Conservation (phyloP, 306 rosid species). For the Lathyrus tuberosus region DNA sequence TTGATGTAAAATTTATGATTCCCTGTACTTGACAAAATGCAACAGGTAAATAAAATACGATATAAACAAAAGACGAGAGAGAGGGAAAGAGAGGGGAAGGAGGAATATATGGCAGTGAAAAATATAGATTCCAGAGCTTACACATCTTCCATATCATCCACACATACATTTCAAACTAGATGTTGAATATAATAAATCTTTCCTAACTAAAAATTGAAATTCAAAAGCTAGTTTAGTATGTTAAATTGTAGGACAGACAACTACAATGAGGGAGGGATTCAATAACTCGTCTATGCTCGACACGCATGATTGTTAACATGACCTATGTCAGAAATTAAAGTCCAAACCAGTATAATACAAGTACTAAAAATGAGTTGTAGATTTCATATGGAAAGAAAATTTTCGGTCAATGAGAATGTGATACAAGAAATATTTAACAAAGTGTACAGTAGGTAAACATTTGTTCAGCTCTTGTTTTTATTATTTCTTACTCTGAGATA, state of each 20-base stretch:
- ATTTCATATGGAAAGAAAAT: not conserved
- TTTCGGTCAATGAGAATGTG: not conserved
- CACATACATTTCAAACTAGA: not conserved
- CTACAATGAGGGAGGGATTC: slow-evolving; percentile 5
- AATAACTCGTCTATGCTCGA: not conserved
- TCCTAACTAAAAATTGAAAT: not conserved
- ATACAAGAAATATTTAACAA: slow-evolving; percentile 4
- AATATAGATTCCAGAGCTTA: slow-evolving; percentile 24
- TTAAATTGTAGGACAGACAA: slow-evolving; percentile 2
- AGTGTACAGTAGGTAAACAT: not conserved
- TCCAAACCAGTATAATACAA: not conserved
- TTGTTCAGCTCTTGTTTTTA: not conserved
- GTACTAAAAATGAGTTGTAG: slow-evolving; percentile 1
- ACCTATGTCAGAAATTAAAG: too few relatives aligned
- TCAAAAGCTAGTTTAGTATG: slow-evolving; percentile 13
- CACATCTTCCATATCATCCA: slow-evolving; percentile 3
- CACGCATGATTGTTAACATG: not conserved
- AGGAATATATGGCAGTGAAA: not conserved
- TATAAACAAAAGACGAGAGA: slow-evolving; percentile 15
- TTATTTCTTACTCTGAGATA: not conserved
- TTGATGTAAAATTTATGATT: slow-evolving; percentile 68
- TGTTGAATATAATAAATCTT: not conserved
- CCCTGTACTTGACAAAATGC: slow-evolving; percentile 59
- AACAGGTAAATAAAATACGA: slow-evolving; percentile 35
- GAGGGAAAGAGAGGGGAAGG: too few relatives aligned